Evolutionary conservation across 2,329 filamentous ascomycete genomes (phyloP).

Genomic region (Fusarium pininemorale): DNA sequence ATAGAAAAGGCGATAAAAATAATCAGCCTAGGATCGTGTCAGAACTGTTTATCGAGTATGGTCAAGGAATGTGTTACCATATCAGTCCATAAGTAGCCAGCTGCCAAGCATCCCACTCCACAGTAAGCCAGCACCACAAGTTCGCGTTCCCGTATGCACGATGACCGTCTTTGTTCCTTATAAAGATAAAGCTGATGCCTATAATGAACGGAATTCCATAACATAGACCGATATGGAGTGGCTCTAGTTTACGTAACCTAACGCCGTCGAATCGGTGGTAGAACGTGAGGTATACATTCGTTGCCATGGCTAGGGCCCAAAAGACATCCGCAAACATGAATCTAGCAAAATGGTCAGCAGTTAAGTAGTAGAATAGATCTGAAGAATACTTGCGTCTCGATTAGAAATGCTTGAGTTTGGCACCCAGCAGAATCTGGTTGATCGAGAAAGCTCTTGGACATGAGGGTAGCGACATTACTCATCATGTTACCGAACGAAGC

Average conservation of each 20-base stretch:
- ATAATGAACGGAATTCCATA: constrained; percentile 7
- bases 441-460: background rate
- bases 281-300: constrained; percentile 13
- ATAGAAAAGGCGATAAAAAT: background rate
- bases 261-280: background rate
- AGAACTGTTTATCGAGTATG: background rate
- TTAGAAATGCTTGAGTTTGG: constrained; percentile 8
- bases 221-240: background rate
- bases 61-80: background rate
- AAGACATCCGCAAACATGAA: constrained; percentile 20
- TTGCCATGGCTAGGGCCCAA: constrained; percentile 8
- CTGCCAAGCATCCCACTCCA: constrained; percentile 18
- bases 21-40: background rate
- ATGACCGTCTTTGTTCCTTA: background rate
- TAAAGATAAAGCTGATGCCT: background rate
- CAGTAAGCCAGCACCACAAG: constrained; percentile 14
- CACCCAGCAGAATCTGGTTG: background rate
- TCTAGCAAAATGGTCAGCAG: background rate
- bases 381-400: background rate
- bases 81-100: constrained; percentile 15
- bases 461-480: constrained; percentile 15
- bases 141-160: constrained; percentile 4
- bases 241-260: background rate
- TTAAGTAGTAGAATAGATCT: background rate
- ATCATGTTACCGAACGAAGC: constrained; percentile 17